Evolutionary conservation across 116 monocot genomes (phyloP).

Genomic region (Dioscorea cayenensis): DNA sequence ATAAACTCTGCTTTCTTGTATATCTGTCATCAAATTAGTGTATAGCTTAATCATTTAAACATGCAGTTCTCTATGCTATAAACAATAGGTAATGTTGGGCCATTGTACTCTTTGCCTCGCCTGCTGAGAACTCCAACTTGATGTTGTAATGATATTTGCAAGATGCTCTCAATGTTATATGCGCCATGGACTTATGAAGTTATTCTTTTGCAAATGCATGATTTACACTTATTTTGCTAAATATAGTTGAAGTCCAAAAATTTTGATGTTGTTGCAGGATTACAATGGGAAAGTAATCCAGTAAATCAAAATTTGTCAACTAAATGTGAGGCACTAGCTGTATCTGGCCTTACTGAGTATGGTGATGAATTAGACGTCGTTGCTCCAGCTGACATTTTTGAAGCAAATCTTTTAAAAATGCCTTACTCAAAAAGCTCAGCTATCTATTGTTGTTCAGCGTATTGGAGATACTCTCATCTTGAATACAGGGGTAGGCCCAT

Average conservation of each 20-base stretch:
- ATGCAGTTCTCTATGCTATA: too few relatives aligned
- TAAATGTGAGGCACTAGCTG: conserved; percentile 94
- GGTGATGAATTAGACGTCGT: conserved; percentile 96
- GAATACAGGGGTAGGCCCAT: conserved; percentile 79
- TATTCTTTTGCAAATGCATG: too few relatives aligned
- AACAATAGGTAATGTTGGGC: too few relatives aligned
- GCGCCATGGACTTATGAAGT: too few relatives aligned
- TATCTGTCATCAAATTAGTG: too few relatives aligned
- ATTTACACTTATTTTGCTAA: too few relatives aligned
- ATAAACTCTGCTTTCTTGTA: too few relatives aligned
- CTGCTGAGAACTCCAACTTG: too few relatives aligned
- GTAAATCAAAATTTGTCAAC: conserved; percentile 61
- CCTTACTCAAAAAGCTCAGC: conserved; percentile 90
- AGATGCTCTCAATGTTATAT: too few relatives aligned
- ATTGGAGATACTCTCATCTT: conserved; percentile 96
- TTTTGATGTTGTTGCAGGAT: conserved; percentile 25
- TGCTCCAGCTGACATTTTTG: conserved; percentile 83
- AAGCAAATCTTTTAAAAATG: conserved; percentile 99
- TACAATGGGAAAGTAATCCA: conserved; percentile 40
- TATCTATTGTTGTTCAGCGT: conserved; percentile 94
- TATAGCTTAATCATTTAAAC: too few relatives aligned
- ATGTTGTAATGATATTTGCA: too few relatives aligned
- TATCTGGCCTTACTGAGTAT: conserved; percentile 77
- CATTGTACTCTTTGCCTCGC: too few relatives aligned
- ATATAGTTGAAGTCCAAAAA: not conserved